These are phyloP conservation scores for Zasmidium cellare DNA, from an alignment of 2,329 filamentous ascomycete species.

Conservation along the genomic window DNA sequence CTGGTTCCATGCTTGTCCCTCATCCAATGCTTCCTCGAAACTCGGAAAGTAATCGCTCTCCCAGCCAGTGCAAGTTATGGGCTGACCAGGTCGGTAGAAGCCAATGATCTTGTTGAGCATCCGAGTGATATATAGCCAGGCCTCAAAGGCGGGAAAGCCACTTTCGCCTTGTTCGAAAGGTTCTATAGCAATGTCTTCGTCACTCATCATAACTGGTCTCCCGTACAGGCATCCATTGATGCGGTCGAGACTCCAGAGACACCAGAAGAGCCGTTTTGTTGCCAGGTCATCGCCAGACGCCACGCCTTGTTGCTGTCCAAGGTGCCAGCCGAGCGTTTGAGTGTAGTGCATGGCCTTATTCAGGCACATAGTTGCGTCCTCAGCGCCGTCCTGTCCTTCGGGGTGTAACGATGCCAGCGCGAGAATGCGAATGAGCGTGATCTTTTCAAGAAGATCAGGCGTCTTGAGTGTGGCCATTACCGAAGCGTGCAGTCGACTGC, in stretches of 20 bases:
- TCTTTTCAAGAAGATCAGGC: slow-evolving; percentile 45
- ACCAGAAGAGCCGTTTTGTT: slow-evolving; percentile 51
- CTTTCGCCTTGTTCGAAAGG: slow-evolving; percentile 44
- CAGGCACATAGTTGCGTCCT: slow-evolving; percentile 42
- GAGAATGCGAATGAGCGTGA: slow-evolving; percentile 48
- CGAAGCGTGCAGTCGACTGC: slow-evolving; percentile 44
- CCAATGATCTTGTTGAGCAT: slow-evolving; percentile 50
- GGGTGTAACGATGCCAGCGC: slow-evolving; percentile 49
- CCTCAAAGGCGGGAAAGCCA: slow-evolving; percentile 48
- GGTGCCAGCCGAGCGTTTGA: slow-evolving; percentile 50
- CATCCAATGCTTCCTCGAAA: slow-evolving; percentile 24
- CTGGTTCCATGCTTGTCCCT: slow-evolving; percentile 46
- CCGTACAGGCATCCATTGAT: slow-evolving; percentile 50
- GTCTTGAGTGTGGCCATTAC: slow-evolving; percentile 44
- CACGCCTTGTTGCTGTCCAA: slow-evolving; percentile 33
- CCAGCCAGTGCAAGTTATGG: slow-evolving; percentile 46
- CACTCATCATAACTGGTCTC: slow-evolving; percentile 49
- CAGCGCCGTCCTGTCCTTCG: slow-evolving; percentile 49
- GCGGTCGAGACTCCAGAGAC: slow-evolving; percentile 51
- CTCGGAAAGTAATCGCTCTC: slow-evolving; percentile 39
- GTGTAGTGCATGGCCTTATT: slow-evolving; percentile 52
- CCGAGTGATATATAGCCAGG: slow-evolving; percentile 47
- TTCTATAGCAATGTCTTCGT: slow-evolving; percentile 48
- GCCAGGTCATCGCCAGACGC: slow-evolving; percentile 29
- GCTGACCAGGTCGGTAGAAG: slow-evolving; percentile 47